Evolutionary conservation across 2,329 filamentous ascomycete species (phyloP).

Genomic region (Calonectria hawksworthii): DNA sequence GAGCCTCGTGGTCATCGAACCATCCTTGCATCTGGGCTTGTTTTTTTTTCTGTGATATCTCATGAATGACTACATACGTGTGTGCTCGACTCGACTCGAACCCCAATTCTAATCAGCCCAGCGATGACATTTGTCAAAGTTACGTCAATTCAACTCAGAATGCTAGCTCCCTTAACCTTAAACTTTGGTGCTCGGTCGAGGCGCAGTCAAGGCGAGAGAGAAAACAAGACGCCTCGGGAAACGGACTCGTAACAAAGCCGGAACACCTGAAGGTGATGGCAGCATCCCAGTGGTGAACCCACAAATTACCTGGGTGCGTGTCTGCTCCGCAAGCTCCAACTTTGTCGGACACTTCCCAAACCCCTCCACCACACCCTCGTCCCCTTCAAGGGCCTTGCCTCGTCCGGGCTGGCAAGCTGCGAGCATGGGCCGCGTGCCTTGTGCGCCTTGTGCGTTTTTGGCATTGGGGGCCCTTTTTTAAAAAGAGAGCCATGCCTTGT

Average conservation of each 20-base stretch:
- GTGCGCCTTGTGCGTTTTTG: background rate
- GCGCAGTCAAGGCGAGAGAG: background rate
- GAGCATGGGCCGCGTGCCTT: background rate
- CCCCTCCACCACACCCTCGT: background rate
- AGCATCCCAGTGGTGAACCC: background rate
- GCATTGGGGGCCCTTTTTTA: background rate
- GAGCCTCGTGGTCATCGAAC: conserved; percentile 26
- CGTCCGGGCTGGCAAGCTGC: background rate
- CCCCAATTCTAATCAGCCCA: background rate
- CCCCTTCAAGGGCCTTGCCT: background rate
- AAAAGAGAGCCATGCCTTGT: background rate
- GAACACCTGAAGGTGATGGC: background rate
- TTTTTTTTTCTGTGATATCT: background rate
- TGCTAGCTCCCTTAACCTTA: conserved; percentile 10
- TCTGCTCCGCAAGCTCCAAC: conserved; percentile 7
- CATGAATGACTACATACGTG: background rate
- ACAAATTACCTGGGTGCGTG: conserved; percentile 12
- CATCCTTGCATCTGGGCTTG: conserved; percentile 7
- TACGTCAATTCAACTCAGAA: background rate
- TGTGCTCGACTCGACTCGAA: background rate
- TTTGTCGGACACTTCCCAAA: conserved; percentile 8
- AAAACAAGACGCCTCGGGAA: background rate
- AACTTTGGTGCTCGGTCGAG: background rate
- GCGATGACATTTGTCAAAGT: background rate
- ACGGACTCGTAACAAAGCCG: background rate